A percentile compares a stretch with the other conserved stretches of the same genome.
Evolutionary conservation across 1,284 basidiomycete genomes (phyloP).

Genomic region (Clitocybe nebularis): DNA sequence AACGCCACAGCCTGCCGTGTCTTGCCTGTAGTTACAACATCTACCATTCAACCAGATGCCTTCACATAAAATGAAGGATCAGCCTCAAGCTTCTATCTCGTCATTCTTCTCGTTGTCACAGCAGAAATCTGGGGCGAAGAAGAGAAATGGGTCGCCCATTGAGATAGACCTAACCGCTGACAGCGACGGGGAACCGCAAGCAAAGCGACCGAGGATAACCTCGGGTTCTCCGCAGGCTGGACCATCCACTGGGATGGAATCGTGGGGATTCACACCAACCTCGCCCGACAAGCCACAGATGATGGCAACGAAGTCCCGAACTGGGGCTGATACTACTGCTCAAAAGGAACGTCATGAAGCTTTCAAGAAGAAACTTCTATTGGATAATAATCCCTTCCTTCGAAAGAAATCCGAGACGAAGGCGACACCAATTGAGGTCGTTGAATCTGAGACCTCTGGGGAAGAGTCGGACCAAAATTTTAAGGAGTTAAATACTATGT

Average conservation of each 20-base stretch:
- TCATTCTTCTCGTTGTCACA: slow-evolving; percentile 46
- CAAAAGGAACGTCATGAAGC: slow-evolving; percentile 39
- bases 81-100: slow-evolving; percentile 47
- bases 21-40: not conserved
- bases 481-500: slow-evolving; percentile 42
- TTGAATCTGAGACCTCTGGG: slow-evolving; percentile 26
- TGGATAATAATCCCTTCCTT: slow-evolving; percentile 34
- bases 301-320: slow-evolving; percentile 18
- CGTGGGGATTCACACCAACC: slow-evolving; percentile 24
- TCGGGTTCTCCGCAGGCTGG: slow-evolving; percentile 6
- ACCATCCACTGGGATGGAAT: slow-evolving; percentile 10
- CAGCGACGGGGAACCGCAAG: slow-evolving; percentile 32
- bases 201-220: slow-evolving; percentile 26
- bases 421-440: slow-evolving; percentile 14
- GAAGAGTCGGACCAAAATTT: slow-evolving; percentile 47
- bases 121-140: slow-evolving; percentile 23
- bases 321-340: slow-evolving; percentile 20
- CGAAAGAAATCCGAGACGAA: slow-evolving; percentile 14
- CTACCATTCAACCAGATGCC: slow-evolving; percentile 11
- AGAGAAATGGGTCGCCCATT: slow-evolving; percentile 37
- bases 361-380: slow-evolving; percentile 54
- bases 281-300: slow-evolving; percentile 22
- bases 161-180: slow-evolving; percentile 59
- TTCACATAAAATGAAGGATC: slow-evolving; percentile 5
- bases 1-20: not conserved